Base-by-base conservation (phyloP, 148 eudicot genomes). In the Chenopodium suecicum region DNA sequence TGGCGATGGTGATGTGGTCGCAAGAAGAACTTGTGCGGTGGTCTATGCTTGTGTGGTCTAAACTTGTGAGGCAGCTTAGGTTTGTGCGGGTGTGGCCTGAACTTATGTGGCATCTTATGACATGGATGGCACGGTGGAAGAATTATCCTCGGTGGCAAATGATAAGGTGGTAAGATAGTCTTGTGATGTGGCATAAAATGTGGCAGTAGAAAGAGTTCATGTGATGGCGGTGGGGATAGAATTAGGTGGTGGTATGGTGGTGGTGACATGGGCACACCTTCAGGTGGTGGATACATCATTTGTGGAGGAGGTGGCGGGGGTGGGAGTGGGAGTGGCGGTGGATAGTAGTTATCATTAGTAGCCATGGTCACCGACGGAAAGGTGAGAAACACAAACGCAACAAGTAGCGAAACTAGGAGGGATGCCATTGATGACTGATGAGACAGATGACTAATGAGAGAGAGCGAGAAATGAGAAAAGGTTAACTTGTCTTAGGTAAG, bases 161-260 rank as follows among this genome's bases (percentile, higher is more conserved):
- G 86, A 52, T 75, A 84, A 6, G 78, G 81, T 23, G 83, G 86
- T n/a, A 83, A 2, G 73, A 48, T 44, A n/a, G 66, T 66, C 72
- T 64, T 77, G n/a, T 78, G 86, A 64, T 78, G 86, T 23, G 83
- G 86, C 73, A 81, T 52, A 41, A 70, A 84, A 71, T 78, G 86
- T 11, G 86, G 86, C 31, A 78, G 65, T 34, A 84, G 70, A 56
- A 84, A 84, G 71, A 84, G 86, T 70, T 84, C 83, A 41, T 84
- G 77, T 25, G 86, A 77, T 63, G 78, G 81, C 12, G 80, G 81
- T 4, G 84, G 73, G 17, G 81, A 20, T 22, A 72, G 34, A 41
- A 72, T 71, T 1, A 71, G 44, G 54, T 78, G 84, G 10, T 82
- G 80, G 41, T 76, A 69, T 14, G 79, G 50, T 69, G 75, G 84